These are phyloP conservation scores for Escovopsis weberi DNA, from an alignment of 2,329 filamentous ascomycete species.

Conservation along the genomic window DNA sequence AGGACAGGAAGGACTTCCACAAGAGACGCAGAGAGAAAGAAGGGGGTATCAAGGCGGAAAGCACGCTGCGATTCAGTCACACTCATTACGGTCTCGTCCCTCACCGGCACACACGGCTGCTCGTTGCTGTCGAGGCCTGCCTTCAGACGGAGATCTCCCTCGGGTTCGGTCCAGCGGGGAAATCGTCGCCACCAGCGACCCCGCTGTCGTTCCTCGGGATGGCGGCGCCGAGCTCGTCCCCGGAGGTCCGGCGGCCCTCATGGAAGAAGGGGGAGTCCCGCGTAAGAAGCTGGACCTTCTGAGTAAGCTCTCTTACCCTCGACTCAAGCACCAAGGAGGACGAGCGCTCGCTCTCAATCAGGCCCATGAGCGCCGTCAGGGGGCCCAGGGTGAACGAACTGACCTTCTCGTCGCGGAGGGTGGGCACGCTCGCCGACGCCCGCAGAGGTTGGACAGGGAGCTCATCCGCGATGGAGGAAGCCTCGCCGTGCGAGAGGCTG, in stretches of 20 bases:
- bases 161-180: conserved; percentile 1
- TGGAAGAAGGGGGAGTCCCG: conserved; percentile 14
- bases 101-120: no score
- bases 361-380: conserved; percentile 33
- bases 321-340: conserved; percentile 40
- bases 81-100: no score
- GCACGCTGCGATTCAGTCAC: no score
- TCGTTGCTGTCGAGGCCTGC: no score
- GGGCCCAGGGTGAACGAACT: conserved; percentile 28
- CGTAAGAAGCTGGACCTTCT: conserved; percentile 33
- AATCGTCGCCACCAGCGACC: conserved; percentile 17
- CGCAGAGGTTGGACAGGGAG: conserved; percentile 32
- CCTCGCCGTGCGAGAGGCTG: conserved; percentile 31
- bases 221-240: not conserved
- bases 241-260: conserved; percentile 6
- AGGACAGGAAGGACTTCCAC: no score
- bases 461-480: conserved; percentile 27
- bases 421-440: conserved; percentile 28
- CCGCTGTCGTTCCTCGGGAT: not conserved
- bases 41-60: no score
- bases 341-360: conserved; percentile 42
- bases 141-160: no score
- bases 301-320: conserved; percentile 38
- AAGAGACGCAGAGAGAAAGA: no score
- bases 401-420: conserved; percentile 18